phyloP scores from a whole-genome alignment of 306 rosid species.

The Rosa lucieae region DNA sequence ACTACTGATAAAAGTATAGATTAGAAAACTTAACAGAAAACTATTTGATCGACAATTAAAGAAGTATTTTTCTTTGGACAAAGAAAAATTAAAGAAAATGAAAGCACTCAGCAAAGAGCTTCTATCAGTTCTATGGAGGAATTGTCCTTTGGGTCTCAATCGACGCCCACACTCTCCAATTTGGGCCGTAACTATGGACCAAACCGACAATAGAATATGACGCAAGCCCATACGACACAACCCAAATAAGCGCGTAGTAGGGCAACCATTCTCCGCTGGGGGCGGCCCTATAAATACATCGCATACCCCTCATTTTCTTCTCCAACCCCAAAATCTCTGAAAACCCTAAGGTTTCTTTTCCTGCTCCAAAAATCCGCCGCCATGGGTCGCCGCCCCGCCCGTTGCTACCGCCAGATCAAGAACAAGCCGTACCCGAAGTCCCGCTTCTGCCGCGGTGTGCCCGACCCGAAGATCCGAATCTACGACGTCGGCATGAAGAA shows the following conservation, averaged over 20 bases:
- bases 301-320: neutral
- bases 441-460: constrained; percentile 66
- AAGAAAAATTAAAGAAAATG: too few relatives aligned
- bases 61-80: too few relatives aligned
- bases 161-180: neutral
- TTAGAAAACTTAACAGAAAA: too few relatives aligned
- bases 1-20: too few relatives aligned
- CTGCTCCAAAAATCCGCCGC: neutral
- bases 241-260: too few relatives aligned
- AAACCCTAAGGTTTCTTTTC: neutral
- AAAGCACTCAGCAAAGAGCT: too few relatives aligned
- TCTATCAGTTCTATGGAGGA: too few relatives aligned
- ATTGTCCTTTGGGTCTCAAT: neutral
- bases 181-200: constrained; percentile 5
- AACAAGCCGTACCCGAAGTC: constrained; percentile 73
- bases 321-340: neutral
- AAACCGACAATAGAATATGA: neutral
- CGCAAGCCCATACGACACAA: too few relatives aligned
- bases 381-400: constrained; percentile 50
- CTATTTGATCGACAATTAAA: too few relatives aligned
- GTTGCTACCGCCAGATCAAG: constrained; percentile 75
- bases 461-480: constrained; percentile 71
- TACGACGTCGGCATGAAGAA: constrained; percentile 93
- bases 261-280: too few relatives aligned
- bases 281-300: too few relatives aligned